These are phyloP conservation scores for Verticillium zaregamsianum DNA, from an alignment of 2,329 filamentous ascomycete species.

Conservation along the genomic window DNA sequence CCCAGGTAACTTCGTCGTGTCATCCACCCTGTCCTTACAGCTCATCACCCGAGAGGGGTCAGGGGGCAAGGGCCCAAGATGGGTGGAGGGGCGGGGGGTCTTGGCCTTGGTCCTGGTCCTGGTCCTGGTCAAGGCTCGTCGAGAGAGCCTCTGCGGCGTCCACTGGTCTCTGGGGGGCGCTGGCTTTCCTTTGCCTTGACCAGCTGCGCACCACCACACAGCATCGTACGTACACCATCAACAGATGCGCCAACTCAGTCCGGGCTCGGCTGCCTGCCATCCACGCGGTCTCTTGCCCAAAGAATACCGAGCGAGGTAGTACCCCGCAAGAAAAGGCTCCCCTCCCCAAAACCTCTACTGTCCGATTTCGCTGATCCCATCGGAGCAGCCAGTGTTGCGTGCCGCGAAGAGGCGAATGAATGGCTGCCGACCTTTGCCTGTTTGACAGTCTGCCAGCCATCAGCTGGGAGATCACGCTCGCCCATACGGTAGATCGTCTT, in stretches of 20 bases:
- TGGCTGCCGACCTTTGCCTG: too few species aligned
- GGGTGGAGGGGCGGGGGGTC: not conserved
- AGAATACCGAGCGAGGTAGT: not conserved
- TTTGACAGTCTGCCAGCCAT: too few species aligned
- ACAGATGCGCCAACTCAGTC: not conserved
- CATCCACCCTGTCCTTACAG: not conserved
- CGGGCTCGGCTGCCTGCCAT: not conserved
- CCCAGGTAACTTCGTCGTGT: not conserved
- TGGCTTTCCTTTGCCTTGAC: not conserved
- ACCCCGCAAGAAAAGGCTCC: not conserved
- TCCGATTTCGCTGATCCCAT: not conserved
- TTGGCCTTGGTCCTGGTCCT: not conserved
- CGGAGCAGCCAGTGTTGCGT: not conserved
- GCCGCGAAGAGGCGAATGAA: too few species aligned
- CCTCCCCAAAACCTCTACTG: not conserved
- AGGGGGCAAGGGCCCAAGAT: not conserved
- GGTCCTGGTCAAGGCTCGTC: not conserved
- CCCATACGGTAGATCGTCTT: not conserved
- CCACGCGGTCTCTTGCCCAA: not conserved
- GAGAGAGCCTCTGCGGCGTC: not conserved
- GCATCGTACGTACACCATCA: not conserved
- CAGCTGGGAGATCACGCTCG: not conserved
- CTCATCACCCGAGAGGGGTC: not conserved
- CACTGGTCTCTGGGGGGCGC: not conserved
- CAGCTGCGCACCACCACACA: not conserved